Percentiles rank a stretch among this genome's conserved stretches.
Conservation (phyloP, 129 eudicot genomes). For the Lactuca saligna region DNA sequence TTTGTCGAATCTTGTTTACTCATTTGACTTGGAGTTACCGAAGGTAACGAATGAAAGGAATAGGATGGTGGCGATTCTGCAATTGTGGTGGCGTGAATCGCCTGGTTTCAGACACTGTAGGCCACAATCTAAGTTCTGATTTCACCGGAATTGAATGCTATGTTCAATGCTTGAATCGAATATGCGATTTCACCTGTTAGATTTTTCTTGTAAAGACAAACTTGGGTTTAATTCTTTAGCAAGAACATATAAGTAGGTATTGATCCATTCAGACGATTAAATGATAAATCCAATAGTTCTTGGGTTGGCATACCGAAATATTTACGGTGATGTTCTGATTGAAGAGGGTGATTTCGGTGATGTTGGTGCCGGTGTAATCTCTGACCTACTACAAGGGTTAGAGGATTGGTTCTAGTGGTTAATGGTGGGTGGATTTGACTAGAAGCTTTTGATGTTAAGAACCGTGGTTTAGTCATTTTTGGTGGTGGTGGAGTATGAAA, state of each 20-base stretch:
- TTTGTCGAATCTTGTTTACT: slow-evolving; percentile 36
- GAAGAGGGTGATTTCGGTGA: slow-evolving; percentile 37
- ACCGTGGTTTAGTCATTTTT: slow-evolving; percentile 48
- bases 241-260: slow-evolving; percentile 56
- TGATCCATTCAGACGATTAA: slow-evolving; percentile 43
- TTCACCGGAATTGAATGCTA: background rate
- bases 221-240: slow-evolving; percentile 43
- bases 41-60: slow-evolving; percentile 16
- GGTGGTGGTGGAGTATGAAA: slow-evolving; percentile 37
- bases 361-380: slow-evolving; percentile 38
- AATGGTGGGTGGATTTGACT: slow-evolving; percentile 46
- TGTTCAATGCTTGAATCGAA: slow-evolving; percentile 39
- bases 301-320: slow-evolving; percentile 40
- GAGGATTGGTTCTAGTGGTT: slow-evolving; percentile 57
- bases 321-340: slow-evolving; percentile 28
- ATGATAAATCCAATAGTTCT: slow-evolving; percentile 51
- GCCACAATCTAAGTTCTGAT: too few species aligned
- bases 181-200: slow-evolving; percentile 61
- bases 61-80: too few species aligned
- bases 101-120: too few species aligned
- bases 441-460: slow-evolving; percentile 47
- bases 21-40: slow-evolving; percentile 36
- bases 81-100: too few species aligned
- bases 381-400: slow-evolving; percentile 64
- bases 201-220: slow-evolving; percentile 52